These are phyloP conservation scores for Fusarium denticulatum DNA, from an alignment of 2,329 filamentous ascomycete species.

Conservation along the genomic window DNA sequence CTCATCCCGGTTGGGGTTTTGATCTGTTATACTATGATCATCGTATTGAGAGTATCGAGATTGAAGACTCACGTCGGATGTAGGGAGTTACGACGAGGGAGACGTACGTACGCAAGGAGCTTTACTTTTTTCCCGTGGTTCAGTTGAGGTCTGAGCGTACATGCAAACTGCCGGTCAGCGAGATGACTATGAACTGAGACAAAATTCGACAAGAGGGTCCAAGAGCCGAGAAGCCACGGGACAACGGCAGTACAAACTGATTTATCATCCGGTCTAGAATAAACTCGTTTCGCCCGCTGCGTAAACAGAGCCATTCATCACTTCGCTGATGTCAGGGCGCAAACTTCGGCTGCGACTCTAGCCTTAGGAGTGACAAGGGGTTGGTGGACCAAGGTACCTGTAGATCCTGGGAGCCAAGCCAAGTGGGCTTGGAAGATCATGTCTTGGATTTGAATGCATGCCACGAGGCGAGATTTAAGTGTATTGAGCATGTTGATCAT, in stretches of 20 bases:
- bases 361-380: slow-evolving; percentile 3
- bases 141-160: not conserved
- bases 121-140: not conserved
- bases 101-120: not conserved
- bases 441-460: not conserved
- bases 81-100: too few species aligned
- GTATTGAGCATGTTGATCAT: not conserved
- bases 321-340: not conserved
- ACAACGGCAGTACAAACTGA: not conserved
- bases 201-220: not conserved
- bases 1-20: not conserved
- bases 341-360: not conserved
- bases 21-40: not conserved
- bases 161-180: not conserved
- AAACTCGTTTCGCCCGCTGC: not conserved
- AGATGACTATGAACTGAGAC: not conserved
- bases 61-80: not conserved
- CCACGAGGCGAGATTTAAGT: not conserved
- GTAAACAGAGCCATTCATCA: not conserved
- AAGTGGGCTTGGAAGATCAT: not conserved
- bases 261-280: not conserved
- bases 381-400: not conserved
- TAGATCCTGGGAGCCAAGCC: too few species aligned
- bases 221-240: not conserved
- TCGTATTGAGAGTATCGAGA: not conserved